Evolutionary conservation across 177 flowering plant genomes (phyloP), one percentile per base, ranked within the genome.

Genomic region (Telopea speciosissima): DNA sequence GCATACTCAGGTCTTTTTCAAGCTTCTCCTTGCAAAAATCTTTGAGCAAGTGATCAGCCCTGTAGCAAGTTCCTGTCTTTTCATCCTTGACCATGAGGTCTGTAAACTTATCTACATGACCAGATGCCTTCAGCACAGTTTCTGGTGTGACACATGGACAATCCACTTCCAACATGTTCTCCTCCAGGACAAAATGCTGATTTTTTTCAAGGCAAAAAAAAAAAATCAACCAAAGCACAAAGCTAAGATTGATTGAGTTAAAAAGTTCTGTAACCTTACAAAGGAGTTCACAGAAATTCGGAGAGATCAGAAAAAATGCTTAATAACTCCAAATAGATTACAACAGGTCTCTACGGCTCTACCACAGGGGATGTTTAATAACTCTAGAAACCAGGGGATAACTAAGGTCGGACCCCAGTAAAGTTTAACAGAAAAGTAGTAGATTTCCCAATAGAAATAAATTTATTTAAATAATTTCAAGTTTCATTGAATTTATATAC

Each of bases 51-150:
- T 93, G 99, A 76, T 95, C 99, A 31, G 99, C 98, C 17, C 98
- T 86, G 76, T 87, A 89, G 72, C 94, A 92, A 12, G 87, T 87
- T 42, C 97, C 96, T 1, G 97, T 90, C 73, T 89, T 91, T 73
- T 90, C 97, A 83, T 95, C 99, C 83, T 95, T 95, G 17, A 93
- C 99, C 99, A 95, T 92, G 49, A 95, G 97, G 73, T 95, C 99
- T 36, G 97, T 95, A 76, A 95, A 92, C 77, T 95, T 95, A 23
- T 95, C 99, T 58, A 95, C 99, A 80, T 95, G 99, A 68, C 99
- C 99, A 16, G 99, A 95, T 22, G 99, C 99, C 79, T 89, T 91
- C 62, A 95, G 80, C 26, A 95, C 97, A 67, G 82, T 75, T 80
- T 93, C 97, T 2, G 97, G 97, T 14, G 99, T 95, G 67, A 95